phyloP scores from a whole-genome alignment of 1,284 basidiomycete genomes.

The Ustilago tritici region DNA sequence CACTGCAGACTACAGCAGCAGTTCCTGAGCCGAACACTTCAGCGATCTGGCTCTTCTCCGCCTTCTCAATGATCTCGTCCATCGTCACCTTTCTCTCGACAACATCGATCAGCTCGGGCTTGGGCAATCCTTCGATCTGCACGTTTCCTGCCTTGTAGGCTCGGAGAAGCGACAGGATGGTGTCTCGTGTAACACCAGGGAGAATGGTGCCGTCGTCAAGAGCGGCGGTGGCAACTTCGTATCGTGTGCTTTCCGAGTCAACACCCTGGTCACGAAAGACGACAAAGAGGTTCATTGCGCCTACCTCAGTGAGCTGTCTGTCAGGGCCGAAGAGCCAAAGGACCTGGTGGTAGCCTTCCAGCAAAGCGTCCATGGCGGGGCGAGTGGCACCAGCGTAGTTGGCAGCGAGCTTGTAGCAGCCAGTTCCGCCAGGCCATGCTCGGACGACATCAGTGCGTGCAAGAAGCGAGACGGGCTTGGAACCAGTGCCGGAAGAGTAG shows the following conservation, averaged over 20 bases:
- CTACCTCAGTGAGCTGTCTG: conserved; percentile 53
- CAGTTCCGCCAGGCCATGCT: conserved; percentile 91
- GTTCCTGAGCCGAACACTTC: conserved; percentile 58
- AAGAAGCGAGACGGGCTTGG: conserved; percentile 51
- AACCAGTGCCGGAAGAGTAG: conserved; percentile 51
- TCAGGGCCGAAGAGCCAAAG: conserved; percentile 54
- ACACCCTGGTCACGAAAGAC: conserved; percentile 48
- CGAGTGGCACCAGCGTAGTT: conserved; percentile 72
- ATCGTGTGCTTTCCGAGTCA: conserved; percentile 22
- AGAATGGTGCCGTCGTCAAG: conserved; percentile 80
- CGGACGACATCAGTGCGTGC: conserved; percentile 71
- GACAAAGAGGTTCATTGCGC: conserved; percentile 58
- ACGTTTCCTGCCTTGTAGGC: conserved; percentile 77
- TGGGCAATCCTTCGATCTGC: conserved; percentile 51
- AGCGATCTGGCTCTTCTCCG: conserved; percentile 28
- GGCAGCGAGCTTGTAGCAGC: conserved; percentile 88
- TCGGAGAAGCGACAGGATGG: conserved; percentile 76
- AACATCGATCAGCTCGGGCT: conserved; percentile 35
- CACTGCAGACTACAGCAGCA: conserved; percentile 53
- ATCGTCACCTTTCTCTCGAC: conserved; percentile 52
- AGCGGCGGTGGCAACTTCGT: conserved; percentile 71
- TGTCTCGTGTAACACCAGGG: conserved; percentile 95
- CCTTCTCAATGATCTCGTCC: conserved; percentile 48
- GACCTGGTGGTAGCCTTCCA: conserved; percentile 53
- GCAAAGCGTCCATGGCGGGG: conserved; percentile 46